Evolutionary conservation across 2,329 filamentous ascomycete genomes (phyloP).

Genomic region (Trichoderma sp.): DNA sequence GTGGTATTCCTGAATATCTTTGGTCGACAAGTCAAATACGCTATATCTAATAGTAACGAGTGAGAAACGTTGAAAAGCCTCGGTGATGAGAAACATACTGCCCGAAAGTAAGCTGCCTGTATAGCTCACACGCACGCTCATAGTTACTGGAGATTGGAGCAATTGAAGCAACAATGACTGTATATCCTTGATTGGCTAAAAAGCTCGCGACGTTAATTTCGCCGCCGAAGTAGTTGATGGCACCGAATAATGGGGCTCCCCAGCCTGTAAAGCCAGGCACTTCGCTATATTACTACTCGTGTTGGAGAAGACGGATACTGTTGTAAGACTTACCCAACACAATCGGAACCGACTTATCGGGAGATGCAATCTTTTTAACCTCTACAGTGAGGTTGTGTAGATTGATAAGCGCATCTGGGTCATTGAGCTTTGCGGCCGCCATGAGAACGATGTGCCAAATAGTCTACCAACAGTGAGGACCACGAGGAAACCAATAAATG

Average conservation of each 20-base stretch:
- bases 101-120: not conserved
- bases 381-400: not conserved
- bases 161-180: not conserved
- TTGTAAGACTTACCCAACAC: not conserved
- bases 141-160: not conserved
- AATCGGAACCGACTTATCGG: not conserved
- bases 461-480: not conserved
- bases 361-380: not conserved
- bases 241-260: not conserved
- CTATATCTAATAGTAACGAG: not conserved
- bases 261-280: not conserved
- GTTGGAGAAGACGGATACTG: not conserved
- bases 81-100: not conserved
- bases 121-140: not conserved
- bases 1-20: not conserved
- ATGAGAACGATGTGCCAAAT: not conserved
- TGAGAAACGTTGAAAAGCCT: not conserved
- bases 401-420: not conserved
- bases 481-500: no score
- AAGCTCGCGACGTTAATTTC: not conserved
- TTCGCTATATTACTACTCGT: not conserved
- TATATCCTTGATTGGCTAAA: not conserved
- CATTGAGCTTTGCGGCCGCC: not conserved
- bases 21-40: not conserved
- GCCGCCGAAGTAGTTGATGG: not conserved